phyloP scores from a whole-genome alignment of 441 rosid genomes.

The Lepidium campestre region DNA sequence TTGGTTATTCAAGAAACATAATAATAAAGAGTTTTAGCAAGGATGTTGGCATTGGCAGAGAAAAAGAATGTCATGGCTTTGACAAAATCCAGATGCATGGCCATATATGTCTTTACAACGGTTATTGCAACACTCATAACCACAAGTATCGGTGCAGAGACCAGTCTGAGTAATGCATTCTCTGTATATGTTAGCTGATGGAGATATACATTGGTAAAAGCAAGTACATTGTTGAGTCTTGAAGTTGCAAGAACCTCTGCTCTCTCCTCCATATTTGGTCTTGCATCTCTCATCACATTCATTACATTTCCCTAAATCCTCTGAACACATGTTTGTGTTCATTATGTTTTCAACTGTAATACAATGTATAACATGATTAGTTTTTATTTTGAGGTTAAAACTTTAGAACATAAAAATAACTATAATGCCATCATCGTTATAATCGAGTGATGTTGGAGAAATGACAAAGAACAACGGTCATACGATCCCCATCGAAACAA shows the following conservation, averaged over 20 bases:
- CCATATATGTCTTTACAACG: conserved; percentile 8
- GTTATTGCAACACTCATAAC: background rate
- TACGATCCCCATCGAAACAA: too few relatives aligned
- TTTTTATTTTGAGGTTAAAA: background rate
- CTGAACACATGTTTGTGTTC: background rate
- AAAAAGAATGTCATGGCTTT: background rate
- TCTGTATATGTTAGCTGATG: background rate
- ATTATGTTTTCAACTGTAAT: background rate
- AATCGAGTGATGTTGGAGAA: too few relatives aligned
- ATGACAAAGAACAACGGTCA: too few relatives aligned
- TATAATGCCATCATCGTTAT: too few relatives aligned
- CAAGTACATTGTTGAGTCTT: background rate
- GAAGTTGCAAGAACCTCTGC: background rate
- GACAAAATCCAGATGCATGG: conserved; percentile 14
- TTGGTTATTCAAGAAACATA: background rate
- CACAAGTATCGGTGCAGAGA: background rate
- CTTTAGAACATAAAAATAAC: too few relatives aligned
- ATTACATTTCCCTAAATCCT: background rate
- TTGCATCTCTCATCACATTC: conserved; percentile 17
- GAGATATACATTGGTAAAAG: background rate
- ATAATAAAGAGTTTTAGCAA: background rate
- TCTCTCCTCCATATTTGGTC: background rate
- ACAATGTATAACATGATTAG: background rate
- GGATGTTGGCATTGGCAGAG: conserved; percentile 19
- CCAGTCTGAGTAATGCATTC: conserved; percentile 1